Conservation (phyloP, 2,329 filamentous ascomycete species). For the Alternaria sp. region DNA sequence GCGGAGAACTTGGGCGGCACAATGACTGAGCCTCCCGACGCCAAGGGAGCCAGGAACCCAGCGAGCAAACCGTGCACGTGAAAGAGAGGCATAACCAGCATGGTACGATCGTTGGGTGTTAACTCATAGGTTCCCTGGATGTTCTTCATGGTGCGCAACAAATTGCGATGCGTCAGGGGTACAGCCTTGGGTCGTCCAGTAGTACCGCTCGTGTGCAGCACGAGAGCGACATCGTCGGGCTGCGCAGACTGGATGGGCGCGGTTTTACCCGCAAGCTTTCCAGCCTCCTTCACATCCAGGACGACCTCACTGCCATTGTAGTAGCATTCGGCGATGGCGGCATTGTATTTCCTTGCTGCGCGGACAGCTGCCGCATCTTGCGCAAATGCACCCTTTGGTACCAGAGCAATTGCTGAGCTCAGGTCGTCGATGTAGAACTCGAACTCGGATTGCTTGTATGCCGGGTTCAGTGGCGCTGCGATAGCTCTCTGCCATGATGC, state of each 20-base stretch:
- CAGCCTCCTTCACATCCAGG: conserved; percentile 79
- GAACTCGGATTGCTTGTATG: conserved; percentile 89
- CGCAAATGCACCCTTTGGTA: conserved; percentile 74
- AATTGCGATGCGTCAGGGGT: conserved; percentile 80
- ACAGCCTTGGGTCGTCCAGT: conserved; percentile 85
- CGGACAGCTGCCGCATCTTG: conserved; percentile 75
- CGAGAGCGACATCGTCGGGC: conserved; percentile 81
- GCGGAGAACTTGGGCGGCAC: conserved; percentile 84
- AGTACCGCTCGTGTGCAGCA: conserved; percentile 85
- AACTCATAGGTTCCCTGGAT: conserved; percentile 81
- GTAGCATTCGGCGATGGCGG: conserved; percentile 87
- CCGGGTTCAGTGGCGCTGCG: conserved; percentile 85
- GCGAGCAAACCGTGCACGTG: conserved; percentile 90
- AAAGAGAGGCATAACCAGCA: conserved; percentile 91
- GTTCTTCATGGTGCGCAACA: conserved; percentile 84
- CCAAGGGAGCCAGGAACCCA: conserved; percentile 79
- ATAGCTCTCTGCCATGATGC: conserved; percentile 83
- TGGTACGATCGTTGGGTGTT: conserved; percentile 74
- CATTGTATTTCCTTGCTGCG: conserved; percentile 79
- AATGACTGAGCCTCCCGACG: conserved; percentile 79
- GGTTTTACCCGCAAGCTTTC: conserved; percentile 67
- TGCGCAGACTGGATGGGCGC: conserved; percentile 64
- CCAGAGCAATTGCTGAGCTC: conserved; percentile 78
- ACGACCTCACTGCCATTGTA: conserved; percentile 76
- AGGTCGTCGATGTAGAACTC: conserved; percentile 93